Evolutionary conservation across 2,329 filamentous ascomycete species (phyloP), one percentile per base, ranked within the genome.

Genomic region (Teratosphaeria destructans): DNA sequence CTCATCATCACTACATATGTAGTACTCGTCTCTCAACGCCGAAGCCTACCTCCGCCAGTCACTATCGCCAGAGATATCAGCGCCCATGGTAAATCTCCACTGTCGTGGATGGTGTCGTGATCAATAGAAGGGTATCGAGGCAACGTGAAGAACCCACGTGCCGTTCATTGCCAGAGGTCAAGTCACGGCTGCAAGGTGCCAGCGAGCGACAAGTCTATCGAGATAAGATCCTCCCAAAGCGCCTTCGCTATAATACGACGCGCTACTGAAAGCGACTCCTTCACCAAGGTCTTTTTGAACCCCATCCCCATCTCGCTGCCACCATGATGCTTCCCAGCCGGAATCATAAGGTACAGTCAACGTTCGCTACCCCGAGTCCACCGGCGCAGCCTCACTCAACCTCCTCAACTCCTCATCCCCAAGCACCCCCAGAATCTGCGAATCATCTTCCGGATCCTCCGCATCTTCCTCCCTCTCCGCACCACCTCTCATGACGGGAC

Each of bases 381-480:
- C 43, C 12, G 11, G 37, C 37, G 37, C 43, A 23, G n/a, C 43
- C 49, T 55, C 34, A 53, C 57, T 61, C 12, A 61, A 43, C 32
- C 47, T 35, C 56, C 60, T 35, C 39, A 62, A 47, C 29, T 60
- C 58, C 16, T 58, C 59, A 52, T 62, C 59, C 14, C 37, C 60
- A 23, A 62, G 34, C 16, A 56, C 55, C 19, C 35, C 55, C 34
- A 35, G 16, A 26, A 62, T 60, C 55, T 57, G 57, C 14, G 59
- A 57, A 27, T 61, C 59, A 10, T 63, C 61, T 19, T 61, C 61
- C 1, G 14, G 29, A 0, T 59, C 56, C 7, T 61, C 56, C 19
- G 49, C 61, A 8, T 52, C 54, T 10, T 57, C 60, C 10, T 58
- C 52, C 32, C 35, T 29, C n/a, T 61, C 57, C 34, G 55, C 59